phyloP scores from a whole-genome alignment of 768 basidiomycete genomes.

The Kwoniella shandongensis region DNA sequence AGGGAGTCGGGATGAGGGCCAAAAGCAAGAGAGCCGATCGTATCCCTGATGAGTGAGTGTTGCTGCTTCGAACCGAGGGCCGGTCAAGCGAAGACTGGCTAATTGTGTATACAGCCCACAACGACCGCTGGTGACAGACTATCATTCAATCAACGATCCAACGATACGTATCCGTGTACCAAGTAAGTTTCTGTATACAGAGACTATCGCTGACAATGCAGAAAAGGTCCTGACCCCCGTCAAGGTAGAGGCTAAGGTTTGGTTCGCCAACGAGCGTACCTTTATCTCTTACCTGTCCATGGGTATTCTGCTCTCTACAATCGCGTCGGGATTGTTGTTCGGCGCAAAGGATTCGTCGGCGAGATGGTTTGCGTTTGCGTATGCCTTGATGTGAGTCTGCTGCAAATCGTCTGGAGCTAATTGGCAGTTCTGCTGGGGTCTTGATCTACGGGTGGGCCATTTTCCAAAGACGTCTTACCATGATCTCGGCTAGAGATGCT shows the following conservation, averaged over 20 bases:
- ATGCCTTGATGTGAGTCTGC: conserved; percentile 74
- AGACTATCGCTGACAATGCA: conserved; percentile 16
- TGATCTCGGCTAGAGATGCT: conserved; percentile 85
- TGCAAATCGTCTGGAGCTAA: neutral
- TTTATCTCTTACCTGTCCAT: conserved; percentile 92
- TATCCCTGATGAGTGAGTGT: conserved; percentile 48
- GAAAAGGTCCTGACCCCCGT: conserved; percentile 56
- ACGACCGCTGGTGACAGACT: conserved; percentile 36
- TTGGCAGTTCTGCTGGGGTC: conserved; percentile 46
- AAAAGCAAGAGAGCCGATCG: conserved; percentile 52
- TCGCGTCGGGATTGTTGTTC: conserved; percentile 86
- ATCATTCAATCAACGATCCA: conserved; percentile 47
- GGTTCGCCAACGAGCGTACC: conserved; percentile 89
- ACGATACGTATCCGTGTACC: conserved; percentile 39
- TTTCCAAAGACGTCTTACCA: conserved; percentile 82
- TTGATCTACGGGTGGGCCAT: conserved; percentile 82
- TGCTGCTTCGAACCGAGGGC: neutral
- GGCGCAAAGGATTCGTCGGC: conserved; percentile 66
- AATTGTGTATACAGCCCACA: neutral
- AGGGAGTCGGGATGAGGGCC: conserved; percentile 28
- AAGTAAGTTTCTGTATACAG: conserved; percentile 26
- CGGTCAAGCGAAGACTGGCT: neutral
- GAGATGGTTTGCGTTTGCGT: conserved; percentile 74
- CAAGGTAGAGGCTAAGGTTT: conserved; percentile 90
- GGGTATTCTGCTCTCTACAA: conserved; percentile 75